Conservation (phyloP, 2,329 filamentous ascomycete genomes). For the Anthostomella pinea region DNA sequence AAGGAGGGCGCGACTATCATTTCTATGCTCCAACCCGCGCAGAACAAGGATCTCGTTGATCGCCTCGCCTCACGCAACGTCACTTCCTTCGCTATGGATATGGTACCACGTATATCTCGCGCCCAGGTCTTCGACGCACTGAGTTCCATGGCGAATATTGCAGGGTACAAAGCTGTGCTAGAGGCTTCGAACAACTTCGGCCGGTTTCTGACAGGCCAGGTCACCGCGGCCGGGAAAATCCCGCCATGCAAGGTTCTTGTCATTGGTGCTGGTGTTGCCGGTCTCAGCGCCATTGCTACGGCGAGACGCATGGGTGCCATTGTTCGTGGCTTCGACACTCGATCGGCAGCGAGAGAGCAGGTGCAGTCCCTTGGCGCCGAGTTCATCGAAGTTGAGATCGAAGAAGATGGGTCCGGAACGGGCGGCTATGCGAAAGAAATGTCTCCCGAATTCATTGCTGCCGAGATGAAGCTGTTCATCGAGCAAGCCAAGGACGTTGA, state of each 20-base stretch:
- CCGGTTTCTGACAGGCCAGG: slow-evolving; percentile 83
- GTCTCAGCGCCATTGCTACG: slow-evolving; percentile 83
- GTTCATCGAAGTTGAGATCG: slow-evolving; percentile 80
- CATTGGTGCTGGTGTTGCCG: slow-evolving; percentile 86
- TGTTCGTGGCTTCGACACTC: slow-evolving; percentile 87
- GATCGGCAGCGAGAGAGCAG: slow-evolving; percentile 82
- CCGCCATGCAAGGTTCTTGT: slow-evolving; percentile 87
- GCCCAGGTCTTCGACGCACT: slow-evolving; percentile 87
- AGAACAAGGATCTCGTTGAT: slow-evolving; percentile 74
- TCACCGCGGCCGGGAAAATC: slow-evolving; percentile 86
- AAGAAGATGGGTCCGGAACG: slow-evolving; percentile 80
- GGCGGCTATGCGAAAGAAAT: slow-evolving; percentile 92
- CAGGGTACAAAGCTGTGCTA: slow-evolving; percentile 86
- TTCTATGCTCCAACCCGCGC: slow-evolving; percentile 78
- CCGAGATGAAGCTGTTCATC: slow-evolving; percentile 89
- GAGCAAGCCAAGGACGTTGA: slow-evolving; percentile 86
- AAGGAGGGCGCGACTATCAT: slow-evolving; percentile 71
- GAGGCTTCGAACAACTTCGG: slow-evolving; percentile 89
- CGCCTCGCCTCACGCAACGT: slow-evolving; percentile 67
- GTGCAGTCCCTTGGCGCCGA: slow-evolving; percentile 88
- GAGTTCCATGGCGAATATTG: slow-evolving; percentile 92
- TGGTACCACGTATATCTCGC: slow-evolving; percentile 85
- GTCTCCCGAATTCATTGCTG: slow-evolving; percentile 90
- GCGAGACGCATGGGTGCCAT: slow-evolving; percentile 84
- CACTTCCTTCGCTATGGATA: slow-evolving; percentile 86